Base-by-base conservation (phyloP, 495 filamentous ascomycete genomes). In the Rusavskia elegans region DNA sequence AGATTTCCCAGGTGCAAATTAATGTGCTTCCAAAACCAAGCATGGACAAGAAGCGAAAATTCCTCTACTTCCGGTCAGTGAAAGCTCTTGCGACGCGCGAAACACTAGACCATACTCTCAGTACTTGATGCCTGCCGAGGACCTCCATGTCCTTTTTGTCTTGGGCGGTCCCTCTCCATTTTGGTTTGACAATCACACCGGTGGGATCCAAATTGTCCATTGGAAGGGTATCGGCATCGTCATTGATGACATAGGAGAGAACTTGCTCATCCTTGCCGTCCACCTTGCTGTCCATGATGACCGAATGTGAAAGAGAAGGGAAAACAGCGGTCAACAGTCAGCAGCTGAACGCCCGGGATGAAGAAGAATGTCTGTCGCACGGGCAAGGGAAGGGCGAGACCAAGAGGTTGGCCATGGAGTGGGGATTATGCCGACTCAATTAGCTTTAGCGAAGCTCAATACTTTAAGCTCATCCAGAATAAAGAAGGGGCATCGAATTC, bases 41-140 rank as follows among this genome's bases (percentile, higher is more conserved):
- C 50, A 73, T 69, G 2, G 68, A 71, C 8, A 71, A 59, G 46
- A 71, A 71, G 52, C 64, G 59, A 57, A 73, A 73, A 45, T 71
- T 71, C 52, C 69, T 62, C 70, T 72, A 29, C n/a, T 17, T 29
- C 4, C 7, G 9, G 23, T 48, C 17, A 20, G n/a, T 9, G 1
- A 5, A n/a, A 48, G 4, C 9, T 6, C 0, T 29, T 27, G 4
- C n/a, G n/a, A 48, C 10, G 45, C 10, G 45, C 21, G 7, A 29
- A 29, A 4, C 10, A 17, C 16, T 29, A 23, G 11, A n/a, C 3
- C 57, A 54, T 56, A 73, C 68, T 49, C 70, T 60, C n/a, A 73
- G 54, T 37, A 71, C 67, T 46, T 73, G 70, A 7, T 63, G 62
- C 59, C 66, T 60, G 5, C 70, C 68, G 48, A 73, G 54, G n/a